Conservation (phyloP, 495 filamentous ascomycete species). For the Lasiosphaeriaceae sp. region DNA sequence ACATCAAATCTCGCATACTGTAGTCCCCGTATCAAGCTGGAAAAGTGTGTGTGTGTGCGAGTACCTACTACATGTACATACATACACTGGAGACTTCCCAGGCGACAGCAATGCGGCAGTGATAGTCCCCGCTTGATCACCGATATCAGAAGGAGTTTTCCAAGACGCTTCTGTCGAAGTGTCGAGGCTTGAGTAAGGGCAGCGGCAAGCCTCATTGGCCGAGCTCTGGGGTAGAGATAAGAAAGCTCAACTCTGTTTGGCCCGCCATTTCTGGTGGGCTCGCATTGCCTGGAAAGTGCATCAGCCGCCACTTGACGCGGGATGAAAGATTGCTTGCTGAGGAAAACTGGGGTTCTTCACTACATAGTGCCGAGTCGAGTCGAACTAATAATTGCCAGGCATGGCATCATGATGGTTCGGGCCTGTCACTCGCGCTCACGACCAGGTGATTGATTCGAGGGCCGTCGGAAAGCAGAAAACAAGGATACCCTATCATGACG, state of each 20-base stretch:
- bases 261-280: slow-evolving; percentile 15
- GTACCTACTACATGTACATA: no score
- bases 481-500: background rate
- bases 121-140: slow-evolving; percentile 1
- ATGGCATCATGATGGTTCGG: no score
- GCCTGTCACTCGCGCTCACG: no score
- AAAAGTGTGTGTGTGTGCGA: no score
- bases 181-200: slow-evolving; percentile 9
- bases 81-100: no score
- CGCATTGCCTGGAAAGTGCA: slow-evolving; percentile 12
- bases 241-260: slow-evolving; percentile 22
- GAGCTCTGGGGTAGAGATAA: slow-evolving; percentile 20
- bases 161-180: slow-evolving; percentile 4
- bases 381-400: no score
- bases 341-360: background rate
- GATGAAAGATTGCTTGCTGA: slow-evolving; percentile 13
- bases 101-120: background rate
- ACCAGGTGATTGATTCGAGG: no score
- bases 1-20: slow-evolving; percentile 1
- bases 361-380: no score
- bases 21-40: no score
- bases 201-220: slow-evolving; percentile 16
- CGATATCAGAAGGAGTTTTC: slow-evolving; percentile 17
- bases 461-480: no score
- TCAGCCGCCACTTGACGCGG: slow-evolving; percentile 23